A percentile compares a stretch with the other conserved stretches of the same genome.
Evolutionary conservation across 768 basidiomycete species (phyloP).

Genomic region (Agrocybe praecox): DNA sequence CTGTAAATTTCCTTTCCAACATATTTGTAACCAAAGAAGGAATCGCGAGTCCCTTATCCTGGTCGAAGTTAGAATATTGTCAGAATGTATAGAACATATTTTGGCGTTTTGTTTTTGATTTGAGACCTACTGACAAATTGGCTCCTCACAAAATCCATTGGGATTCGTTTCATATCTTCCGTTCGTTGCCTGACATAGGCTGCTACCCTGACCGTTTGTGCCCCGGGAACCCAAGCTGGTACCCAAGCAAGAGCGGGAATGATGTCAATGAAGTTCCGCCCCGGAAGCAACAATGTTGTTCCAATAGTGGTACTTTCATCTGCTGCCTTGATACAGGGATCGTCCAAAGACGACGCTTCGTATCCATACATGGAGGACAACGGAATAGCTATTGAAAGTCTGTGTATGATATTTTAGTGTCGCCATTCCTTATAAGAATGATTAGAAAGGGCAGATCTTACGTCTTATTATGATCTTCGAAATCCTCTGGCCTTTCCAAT

Average conservation of each 20-base stretch:
- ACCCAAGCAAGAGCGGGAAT: constrained; percentile 14
- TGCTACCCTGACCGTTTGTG: constrained; percentile 4
- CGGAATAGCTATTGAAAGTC: constrained; percentile 13
- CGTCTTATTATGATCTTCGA: constrained; percentile 3
- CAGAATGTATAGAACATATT: not conserved
- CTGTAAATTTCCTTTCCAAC: constrained; percentile 7
- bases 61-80: not conserved
- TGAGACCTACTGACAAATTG: constrained; percentile 2
- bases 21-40: constrained; percentile 13
- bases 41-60: constrained; percentile 4
- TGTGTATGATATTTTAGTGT: not conserved
- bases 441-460: not conserved
- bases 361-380: constrained; percentile 20
- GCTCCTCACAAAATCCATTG: constrained; percentile 10
- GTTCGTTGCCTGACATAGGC: not conserved
- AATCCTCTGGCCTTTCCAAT: constrained; percentile 1
- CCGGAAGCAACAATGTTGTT: constrained; percentile 3
- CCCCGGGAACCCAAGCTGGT: constrained; percentile 18
- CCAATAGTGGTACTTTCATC: not conserved
- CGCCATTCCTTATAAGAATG: not conserved
- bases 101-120: too few relatives aligned
- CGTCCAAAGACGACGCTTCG: constrained; percentile 13
- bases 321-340: constrained; percentile 15
- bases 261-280: constrained; percentile 8
- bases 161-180: constrained; percentile 12